Evolutionary conservation across 2,329 filamentous ascomycete genomes (phyloP), one percentile per base, ranked within the genome.

Genomic region (Celoporthe dispersa): DNA sequence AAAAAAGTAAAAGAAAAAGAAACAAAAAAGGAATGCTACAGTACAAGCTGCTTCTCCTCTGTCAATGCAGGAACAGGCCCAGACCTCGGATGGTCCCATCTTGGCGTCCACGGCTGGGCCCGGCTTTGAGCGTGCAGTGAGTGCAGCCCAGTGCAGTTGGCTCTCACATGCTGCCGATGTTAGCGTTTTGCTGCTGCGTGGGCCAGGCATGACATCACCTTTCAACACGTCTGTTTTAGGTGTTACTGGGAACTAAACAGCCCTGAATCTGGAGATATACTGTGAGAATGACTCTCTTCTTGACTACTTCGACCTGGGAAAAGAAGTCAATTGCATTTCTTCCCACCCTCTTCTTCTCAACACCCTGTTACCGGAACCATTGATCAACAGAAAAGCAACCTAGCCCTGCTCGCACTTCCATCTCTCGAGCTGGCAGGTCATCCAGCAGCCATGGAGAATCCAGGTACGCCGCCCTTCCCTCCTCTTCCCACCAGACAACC

Each of bases 401-500:
- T n/a, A n/a, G n/a, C n/a, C n/a, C n/a, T n/a, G n/a, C n/a, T n/a
- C n/a, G n/a, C n/a, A n/a, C n/a, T n/a, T n/a, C n/a, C n/a, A n/a
- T n/a, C n/a, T n/a, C n/a, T n/a, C n/a, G n/a, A n/a, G n/a, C n/a
- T n/a, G n/a, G n/a, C n/a, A n/a, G n/a, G n/a, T n/a, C 37, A 39
- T 9, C 37, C 37, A 39, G 12, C 37, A 67, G 73, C 11, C 62
- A 82, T 83, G 81, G 83, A 84, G 73, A 77, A 83, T 68, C 83
- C 83, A 78, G 81, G 83, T 84, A 78, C 70, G 74, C 71, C 41
- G 53, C 39, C 35, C 51, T 35, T 19, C 53, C 14, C 35, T 68
- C 67, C 59, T 64, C 63, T 59, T 6, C 53, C 7, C 6, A 33
- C 44, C 44, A 5, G 6, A 51, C 48, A 19, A 35, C 35, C 41